Evolutionary conservation across 139 green algal species (phyloP), one percentile per base, ranked within the genome.

Genomic region (Raphidocelis subcapitata): DNA sequence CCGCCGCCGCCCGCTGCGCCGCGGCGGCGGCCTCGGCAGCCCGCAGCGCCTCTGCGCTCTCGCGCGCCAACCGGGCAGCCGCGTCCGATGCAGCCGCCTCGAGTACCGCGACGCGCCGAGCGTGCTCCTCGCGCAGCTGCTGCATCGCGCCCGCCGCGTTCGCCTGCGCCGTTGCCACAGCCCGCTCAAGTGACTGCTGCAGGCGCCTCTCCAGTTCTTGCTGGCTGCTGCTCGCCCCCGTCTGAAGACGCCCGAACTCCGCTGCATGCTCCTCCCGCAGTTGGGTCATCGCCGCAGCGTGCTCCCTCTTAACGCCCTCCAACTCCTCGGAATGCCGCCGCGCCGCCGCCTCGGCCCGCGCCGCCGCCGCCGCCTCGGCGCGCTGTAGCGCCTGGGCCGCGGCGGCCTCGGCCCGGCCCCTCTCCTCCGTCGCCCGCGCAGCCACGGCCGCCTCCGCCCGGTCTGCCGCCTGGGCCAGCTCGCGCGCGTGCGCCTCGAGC

Each of bases 41-140:
- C 24, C 28, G 23, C 57, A 52, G 18, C 31, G 32, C 28, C 46
- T 52, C 21, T 5, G 61, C 47, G 23, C 64, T 15, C 41, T 81
- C 49, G 37, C 26, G 36, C 21, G 49, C 5, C 1, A 35, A 57
- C 23, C 20, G 23, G 31, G 41, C 18, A 1, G n/a, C 73, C 37
- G 65, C 70, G 5, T 33, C 16, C 37, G 46, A n/a, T 23, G 18
- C 65, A 33, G 65, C 57, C 26, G 63, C 10, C 5, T 61, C 61
- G 21, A 36, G 49, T 62, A 12, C 41, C 41, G 41, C 41, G 41
- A 49, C 41, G 12, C 12, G 41, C 41, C 41, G 41, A 8, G 51
- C 52, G 35, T 75, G 62, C 51, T 69, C 44, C 57, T 76, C 10
- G 1, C 47, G 23, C 16, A 72, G 52, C 36, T 74, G 62, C 68